Conservation (phyloP, 495 filamentous ascomycete genomes). For the Hypoxylon intermedium region DNA sequence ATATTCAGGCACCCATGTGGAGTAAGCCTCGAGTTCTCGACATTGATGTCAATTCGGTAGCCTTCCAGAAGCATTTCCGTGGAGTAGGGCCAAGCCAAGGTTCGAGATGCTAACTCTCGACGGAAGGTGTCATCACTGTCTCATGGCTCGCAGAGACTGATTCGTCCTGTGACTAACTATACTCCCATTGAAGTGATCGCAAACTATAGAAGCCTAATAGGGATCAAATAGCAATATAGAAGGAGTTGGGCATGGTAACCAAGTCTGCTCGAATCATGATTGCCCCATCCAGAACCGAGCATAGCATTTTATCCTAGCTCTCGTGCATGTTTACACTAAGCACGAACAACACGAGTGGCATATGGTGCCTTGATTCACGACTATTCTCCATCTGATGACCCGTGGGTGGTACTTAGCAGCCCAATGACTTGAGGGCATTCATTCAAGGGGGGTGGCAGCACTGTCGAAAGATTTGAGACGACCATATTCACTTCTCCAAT, state of each 20-base stretch:
- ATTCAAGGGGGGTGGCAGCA: neutral
- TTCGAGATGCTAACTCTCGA: slow-evolving; percentile 28
- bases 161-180: neutral
- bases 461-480: neutral
- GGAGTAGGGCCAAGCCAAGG: slow-evolving; percentile 15
- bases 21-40: neutral
- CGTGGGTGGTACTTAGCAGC: neutral
- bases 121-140: slow-evolving; percentile 30
- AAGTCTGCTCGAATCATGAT: slow-evolving; percentile 8
- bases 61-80: slow-evolving; percentile 4
- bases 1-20: neutral
- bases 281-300: neutral
- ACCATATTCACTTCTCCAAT: neutral
- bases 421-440: neutral
- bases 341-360: neutral
- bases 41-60: neutral
- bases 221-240: neutral
- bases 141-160: neutral
- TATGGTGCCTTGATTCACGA: neutral
- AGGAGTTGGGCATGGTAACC: neutral
- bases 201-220: slow-evolving; percentile 6
- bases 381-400: neutral
- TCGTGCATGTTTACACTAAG: slow-evolving; percentile 30
- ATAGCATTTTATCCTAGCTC: slow-evolving; percentile 3
- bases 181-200: slow-evolving; percentile 6